Evolutionary conservation across 1,139 yeast genomes (phyloP), one percentile per base, ranked within the genome.

Genomic region (Candida anutae): DNA sequence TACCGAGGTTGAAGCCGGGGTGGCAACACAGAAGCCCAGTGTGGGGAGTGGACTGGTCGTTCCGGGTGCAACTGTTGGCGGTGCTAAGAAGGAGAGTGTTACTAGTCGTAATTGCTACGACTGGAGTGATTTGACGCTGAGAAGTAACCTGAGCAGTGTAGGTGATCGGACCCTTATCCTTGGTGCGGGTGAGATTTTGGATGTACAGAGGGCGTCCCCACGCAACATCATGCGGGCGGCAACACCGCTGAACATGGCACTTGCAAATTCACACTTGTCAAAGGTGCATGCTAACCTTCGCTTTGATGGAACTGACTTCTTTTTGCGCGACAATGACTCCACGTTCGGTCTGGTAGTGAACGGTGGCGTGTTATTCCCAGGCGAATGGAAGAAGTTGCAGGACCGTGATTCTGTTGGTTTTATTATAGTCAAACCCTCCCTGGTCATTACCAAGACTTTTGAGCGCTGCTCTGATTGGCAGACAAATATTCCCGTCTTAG

Each of bases 281-380:
- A 58, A 58, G 40, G 29, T 40, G 4, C 67, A 60, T 34, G 62
- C 62, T 5, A 21, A 28, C 9, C 27, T 42, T 27, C 31, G 29
- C 28, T 34, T 28, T 21, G 37, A 28, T 10, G 37, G 44, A 17
- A 47, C 45, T n/a, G 26, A 25, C 8, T 46, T 62, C 29, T 43
- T 26, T 22, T 31, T 64, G 23, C 42, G 40, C 30, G 71, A 64
- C 35, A 35, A 37, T 10, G 38, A 38, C 9, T 61, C 68, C 5
- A 61, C 65, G 17, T 64, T 62, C 42, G 71, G 71, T 1, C 63
- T 70, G 5, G 39, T 60, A 12, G 31, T 60, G 26, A 57, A 61
- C 34, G 43, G 46, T 14, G 28, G 10, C 9, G 19, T 17, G 8
- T 17, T 17, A 10, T 24, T 41, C 5, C 53, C 58, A 1, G 40